phyloP scores from a whole-genome alignment of 2,329 filamentous ascomycete genomes.

The Exophiala bonariae region DNA sequence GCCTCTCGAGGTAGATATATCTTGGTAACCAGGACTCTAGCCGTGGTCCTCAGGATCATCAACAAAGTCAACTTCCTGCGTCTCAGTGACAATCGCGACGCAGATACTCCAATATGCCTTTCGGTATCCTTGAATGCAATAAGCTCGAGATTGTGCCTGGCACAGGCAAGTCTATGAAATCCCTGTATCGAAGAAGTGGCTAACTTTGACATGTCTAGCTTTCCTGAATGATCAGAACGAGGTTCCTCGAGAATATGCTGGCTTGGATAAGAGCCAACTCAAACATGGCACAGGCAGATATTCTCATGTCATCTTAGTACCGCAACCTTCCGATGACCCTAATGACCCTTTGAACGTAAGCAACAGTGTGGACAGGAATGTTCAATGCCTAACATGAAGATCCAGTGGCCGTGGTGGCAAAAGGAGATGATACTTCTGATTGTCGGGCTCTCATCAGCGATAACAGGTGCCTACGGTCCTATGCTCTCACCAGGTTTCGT shows the following conservation, averaged over 20 bases:
- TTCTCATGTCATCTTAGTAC: conserved; percentile 26
- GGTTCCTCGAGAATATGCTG: conserved; percentile 47
- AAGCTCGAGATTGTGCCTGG: conserved; percentile 33
- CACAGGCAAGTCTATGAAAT: too few relatives aligned
- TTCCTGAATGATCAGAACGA: conserved; percentile 37
- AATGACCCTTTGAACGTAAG: conserved; percentile 34
- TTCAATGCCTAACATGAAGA: too few relatives aligned
- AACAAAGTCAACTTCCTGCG: too few relatives aligned
- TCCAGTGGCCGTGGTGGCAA: conserved; percentile 38
- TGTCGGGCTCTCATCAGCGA: conserved; percentile 46
- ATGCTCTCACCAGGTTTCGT: conserved; percentile 55
- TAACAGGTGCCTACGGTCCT: conserved; percentile 53
- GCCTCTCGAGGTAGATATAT: too few relatives aligned
- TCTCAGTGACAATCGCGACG: too few relatives aligned
- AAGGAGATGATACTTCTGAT: conserved; percentile 50
- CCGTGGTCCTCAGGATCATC: too few relatives aligned
- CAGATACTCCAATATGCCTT: conserved; percentile 26
- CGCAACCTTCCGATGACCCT: conserved; percentile 30
- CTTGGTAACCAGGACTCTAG: too few relatives aligned
- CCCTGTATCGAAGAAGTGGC: too few relatives aligned
- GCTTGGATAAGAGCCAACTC: conserved; percentile 32
- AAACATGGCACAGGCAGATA: conserved; percentile 33
- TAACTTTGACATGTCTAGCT: too few relatives aligned
- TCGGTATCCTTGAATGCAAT: conserved; percentile 33
- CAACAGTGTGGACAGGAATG: too few relatives aligned